Conservation (phyloP, 169 alveolate species). For the Perkinsus chesapeaki region DNA sequence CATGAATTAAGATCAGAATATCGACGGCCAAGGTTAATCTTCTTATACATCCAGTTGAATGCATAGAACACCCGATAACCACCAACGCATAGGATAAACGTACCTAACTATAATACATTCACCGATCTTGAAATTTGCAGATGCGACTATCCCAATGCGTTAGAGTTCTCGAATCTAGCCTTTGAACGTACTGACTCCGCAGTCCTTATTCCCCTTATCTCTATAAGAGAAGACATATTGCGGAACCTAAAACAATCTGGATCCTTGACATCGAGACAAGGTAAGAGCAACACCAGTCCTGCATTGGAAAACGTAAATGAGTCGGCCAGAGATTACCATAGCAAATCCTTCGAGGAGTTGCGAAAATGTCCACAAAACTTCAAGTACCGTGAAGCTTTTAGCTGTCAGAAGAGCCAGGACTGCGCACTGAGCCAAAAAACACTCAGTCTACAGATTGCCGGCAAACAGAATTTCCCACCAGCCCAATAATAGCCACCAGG, state of each 20-base stretch:
- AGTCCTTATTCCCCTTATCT: neutral
- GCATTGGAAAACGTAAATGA: neutral
- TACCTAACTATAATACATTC: neutral
- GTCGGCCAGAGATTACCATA: neutral
- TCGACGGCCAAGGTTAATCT: neutral
- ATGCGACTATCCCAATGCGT: neutral
- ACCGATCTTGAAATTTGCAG: neutral
- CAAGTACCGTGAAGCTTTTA: neutral
- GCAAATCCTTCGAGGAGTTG: neutral
- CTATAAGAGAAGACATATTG: neutral
- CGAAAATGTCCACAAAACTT: neutral
- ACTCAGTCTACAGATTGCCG: neutral
- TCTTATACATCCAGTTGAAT: neutral
- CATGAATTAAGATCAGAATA: neutral
- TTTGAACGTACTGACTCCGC: neutral
- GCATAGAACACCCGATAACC: neutral
- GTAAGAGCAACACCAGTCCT: neutral
- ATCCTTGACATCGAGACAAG: neutral
- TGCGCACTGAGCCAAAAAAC: neutral
- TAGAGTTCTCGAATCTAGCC: too few species aligned
- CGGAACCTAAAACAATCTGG: neutral
- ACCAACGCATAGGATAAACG: neutral
- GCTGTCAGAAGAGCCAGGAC: neutral
- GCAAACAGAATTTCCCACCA: neutral
- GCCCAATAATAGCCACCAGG: neutral